Percentiles rank a stretch among this genome's conserved stretches.
Evolutionary conservation across 495 filamentous ascomycete species (phyloP).

Genomic region (Lichenothelia convexa): DNA sequence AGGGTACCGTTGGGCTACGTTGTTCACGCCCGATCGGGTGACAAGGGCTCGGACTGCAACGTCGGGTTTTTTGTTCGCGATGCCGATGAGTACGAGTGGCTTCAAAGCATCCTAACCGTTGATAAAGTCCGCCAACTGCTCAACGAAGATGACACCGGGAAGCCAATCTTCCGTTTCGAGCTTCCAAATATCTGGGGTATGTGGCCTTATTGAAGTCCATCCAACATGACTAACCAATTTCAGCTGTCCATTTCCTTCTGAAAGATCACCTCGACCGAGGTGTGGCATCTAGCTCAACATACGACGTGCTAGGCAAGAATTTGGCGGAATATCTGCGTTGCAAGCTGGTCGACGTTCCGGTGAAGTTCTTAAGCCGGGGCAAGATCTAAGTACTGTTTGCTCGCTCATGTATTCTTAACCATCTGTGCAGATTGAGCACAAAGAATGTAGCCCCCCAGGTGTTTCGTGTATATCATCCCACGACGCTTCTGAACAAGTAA

Average conservation of each 20-base stretch:
- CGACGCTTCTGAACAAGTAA: too few relatives aligned
- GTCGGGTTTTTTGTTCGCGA: constrained; percentile 16
- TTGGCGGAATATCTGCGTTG: constrained; percentile 35
- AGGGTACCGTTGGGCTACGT: constrained; percentile 14
- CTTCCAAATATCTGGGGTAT: neutral
- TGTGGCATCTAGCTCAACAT: constrained; percentile 29
- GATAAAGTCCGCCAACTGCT: constrained; percentile 11
- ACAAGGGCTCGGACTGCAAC: constrained; percentile 17
- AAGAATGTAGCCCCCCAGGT: too few relatives aligned
- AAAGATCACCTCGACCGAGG: constrained; percentile 35
- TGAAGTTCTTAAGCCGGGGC: constrained; percentile 16
- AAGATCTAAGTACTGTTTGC: constrained; percentile 15
- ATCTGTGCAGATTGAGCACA: too few relatives aligned
- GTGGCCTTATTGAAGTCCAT: neutral
- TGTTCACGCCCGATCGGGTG: constrained; percentile 13
- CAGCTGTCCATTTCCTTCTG: constrained; percentile 38
- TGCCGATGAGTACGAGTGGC: constrained; percentile 14
- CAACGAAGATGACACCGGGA: constrained; percentile 12
- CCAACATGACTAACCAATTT: neutral
- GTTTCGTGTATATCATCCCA: too few relatives aligned
- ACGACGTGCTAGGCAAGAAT: constrained; percentile 39
- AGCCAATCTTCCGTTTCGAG: constrained; percentile 14
- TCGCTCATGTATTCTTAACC: too few relatives aligned
- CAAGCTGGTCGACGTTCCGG: constrained; percentile 31
- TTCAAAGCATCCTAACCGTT: constrained; percentile 8